Base-by-base conservation (phyloP, 768 basidiomycete genomes). In the Imleria badia region DNA sequence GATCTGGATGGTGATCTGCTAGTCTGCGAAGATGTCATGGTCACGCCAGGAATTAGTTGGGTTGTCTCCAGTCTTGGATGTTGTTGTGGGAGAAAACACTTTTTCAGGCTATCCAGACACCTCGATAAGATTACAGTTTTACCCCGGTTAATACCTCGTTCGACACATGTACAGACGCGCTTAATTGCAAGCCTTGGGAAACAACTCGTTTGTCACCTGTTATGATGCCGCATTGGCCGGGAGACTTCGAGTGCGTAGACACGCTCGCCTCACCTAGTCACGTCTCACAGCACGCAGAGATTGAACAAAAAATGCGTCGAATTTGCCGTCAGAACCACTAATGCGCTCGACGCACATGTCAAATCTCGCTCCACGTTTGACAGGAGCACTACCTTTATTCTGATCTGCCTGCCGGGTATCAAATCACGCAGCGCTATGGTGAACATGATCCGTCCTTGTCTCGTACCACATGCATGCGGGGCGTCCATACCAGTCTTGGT, bases 371-470 rank as follows among this genome's bases (percentile, higher is more conserved):
- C 93, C 0, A 80, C 90, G 0, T 98, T 98, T 63, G 97, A 98
- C 71, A 78, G 97, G 60, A 99, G 67, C 97, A 98, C 69, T 99
- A 99, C 69, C 98, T 98, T 71, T 98, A 99, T 66, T 81, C 91
- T 6, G 97, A 98, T 70, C 79, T 97, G 34, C 94, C 97, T 0
- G 79, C 88, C 5, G 96, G 96, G 0, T 98, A 94, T 71, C 97
- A 99, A 73, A 96, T 99, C 58, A 99, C 95, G 0, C 95, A 98
- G 67, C 89, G 92, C 58, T 97, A 98, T 71, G 83, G 92, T 92
- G 56, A 60, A 62, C n/a, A n/a, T n/a, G n/a, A n/a, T n/a, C n/a
- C n/a, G n/a, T 66, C 39, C n/a, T 48, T 30, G 12, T 15, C n/a
- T 19, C 22, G 3, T 36, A 19, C 15, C 26, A 53, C 39, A 20